phyloP scores from a whole-genome alignment of 306 rosid genomes.

The Benincasa hispida region DNA sequence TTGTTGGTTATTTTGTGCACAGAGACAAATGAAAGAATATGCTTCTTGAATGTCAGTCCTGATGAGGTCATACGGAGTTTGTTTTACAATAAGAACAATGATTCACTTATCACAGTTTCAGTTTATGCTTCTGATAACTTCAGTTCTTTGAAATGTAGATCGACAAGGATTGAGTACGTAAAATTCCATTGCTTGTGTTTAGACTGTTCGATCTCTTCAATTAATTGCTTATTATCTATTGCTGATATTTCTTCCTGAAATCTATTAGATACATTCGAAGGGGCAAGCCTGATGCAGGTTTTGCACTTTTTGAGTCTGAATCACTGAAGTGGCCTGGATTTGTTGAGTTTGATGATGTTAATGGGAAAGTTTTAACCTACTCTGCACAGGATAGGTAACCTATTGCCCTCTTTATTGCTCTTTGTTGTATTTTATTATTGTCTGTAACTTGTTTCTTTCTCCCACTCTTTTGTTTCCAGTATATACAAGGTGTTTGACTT shows the following conservation, averaged over 20 bases:
- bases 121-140: conserved; percentile 91
- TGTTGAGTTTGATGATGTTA: conserved; percentile 94
- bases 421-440: not conserved
- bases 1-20: conserved; percentile 22
- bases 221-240: not conserved
- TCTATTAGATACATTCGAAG: conserved; percentile 59
- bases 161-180: conserved; percentile 79
- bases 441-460: conserved; percentile 6
- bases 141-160: conserved; percentile 89
- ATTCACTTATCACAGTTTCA: conserved; percentile 83
- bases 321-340: conserved; percentile 94
- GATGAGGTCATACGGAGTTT: conserved; percentile 89
- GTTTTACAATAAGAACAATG: conserved; percentile 85
- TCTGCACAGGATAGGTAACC: conserved; percentile 76
- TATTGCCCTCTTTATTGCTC: not conserved
- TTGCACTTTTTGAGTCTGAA: conserved; percentile 82
- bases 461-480: conserved; percentile 28
- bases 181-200: not conserved
- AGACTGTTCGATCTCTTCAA: not conserved
- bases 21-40: conserved; percentile 79
- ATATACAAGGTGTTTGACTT: conserved; percentile 91
- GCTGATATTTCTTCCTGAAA: conserved; percentile 5
- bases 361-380: conserved; percentile 84
- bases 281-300: conserved; percentile 84
- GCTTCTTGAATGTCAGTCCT: conserved; percentile 73